phyloP scores from a whole-genome alignment of 164 flowering plant genomes.

The Vitis rupestris region DNA sequence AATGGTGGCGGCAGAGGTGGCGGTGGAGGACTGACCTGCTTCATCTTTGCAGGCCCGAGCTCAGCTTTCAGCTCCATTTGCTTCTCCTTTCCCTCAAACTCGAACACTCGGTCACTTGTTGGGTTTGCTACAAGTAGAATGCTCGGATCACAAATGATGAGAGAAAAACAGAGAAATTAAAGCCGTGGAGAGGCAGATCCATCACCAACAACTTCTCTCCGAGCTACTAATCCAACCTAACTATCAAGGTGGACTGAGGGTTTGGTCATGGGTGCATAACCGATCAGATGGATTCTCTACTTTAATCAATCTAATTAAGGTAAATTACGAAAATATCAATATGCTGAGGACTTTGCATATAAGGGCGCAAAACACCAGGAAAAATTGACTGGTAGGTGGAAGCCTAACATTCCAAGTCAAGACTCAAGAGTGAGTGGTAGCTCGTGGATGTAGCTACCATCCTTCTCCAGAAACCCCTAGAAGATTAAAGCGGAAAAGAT shows the following conservation, averaged over 20 bases:
- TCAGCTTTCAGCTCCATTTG: slow-evolving; percentile 12
- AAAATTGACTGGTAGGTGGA: slow-evolving; percentile 5
- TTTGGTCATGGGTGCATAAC: too few relatives aligned
- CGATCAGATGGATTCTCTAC: too few relatives aligned
- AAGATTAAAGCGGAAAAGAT: not conserved
- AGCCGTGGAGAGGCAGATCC: slow-evolving; percentile 1
- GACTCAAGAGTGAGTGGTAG: too few relatives aligned
- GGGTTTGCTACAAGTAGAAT: not conserved
- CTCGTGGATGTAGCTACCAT: too few relatives aligned
- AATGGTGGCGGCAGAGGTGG: slow-evolving; percentile 37
- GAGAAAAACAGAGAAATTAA: not conserved
- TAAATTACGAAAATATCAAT: not conserved
- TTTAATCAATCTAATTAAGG: too few relatives aligned
- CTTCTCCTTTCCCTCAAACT: slow-evolving; percentile 9
- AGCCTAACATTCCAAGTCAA: not conserved
- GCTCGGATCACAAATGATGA: not conserved
- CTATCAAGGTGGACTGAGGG: slow-evolving; percentile 25
- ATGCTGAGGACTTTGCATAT: not conserved
- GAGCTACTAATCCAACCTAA: slow-evolving; percentile 50
- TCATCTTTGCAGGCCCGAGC: not conserved
- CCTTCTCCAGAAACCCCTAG: not conserved
- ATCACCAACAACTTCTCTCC: slow-evolving; percentile 8
- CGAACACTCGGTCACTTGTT: not conserved
- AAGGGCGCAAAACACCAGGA: not conserved
- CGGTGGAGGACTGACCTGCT: slow-evolving; percentile 17